phyloP scores from a whole-genome alignment of 768 basidiomycete species.

The Leucocoprinus leucothites region DNA sequence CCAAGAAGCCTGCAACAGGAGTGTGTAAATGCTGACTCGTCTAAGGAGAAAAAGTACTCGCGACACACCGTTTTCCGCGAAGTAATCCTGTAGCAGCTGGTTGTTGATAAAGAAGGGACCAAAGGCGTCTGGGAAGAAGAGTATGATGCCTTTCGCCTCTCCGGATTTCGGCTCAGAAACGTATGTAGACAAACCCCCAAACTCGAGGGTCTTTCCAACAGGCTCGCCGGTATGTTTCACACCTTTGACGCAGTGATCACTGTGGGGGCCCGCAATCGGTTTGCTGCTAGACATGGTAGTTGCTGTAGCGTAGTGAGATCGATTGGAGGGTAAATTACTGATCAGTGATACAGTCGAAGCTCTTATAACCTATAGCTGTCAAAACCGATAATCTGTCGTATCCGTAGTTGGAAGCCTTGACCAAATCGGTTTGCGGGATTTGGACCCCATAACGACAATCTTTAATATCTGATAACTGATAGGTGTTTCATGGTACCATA shows the following conservation, averaged over 20 bases:
- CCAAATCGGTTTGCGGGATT: too few relatives aligned
- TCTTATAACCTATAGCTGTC: too few relatives aligned
- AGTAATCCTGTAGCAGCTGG: conserved; percentile 61
- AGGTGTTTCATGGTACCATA: too few relatives aligned
- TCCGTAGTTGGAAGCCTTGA: too few relatives aligned
- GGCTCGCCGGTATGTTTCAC: conserved; percentile 52
- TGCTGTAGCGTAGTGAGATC: too few relatives aligned
- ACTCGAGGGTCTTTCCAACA: conserved; percentile 34
- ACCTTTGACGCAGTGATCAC: conserved; percentile 50
- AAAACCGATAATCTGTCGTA: too few relatives aligned
- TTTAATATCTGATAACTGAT: too few relatives aligned
- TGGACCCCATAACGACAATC: too few relatives aligned
- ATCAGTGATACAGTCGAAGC: too few relatives aligned
- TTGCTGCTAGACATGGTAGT: conserved; percentile 14
- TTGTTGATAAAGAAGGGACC: conserved; percentile 59
- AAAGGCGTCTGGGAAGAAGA: conserved; percentile 59
- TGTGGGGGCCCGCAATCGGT: conserved; percentile 40
- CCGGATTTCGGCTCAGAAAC: conserved; percentile 47
- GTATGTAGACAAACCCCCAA: conserved; percentile 50
- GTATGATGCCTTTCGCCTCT: conserved; percentile 44
- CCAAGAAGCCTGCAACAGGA: conserved; percentile 44
- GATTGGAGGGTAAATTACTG: too few relatives aligned
- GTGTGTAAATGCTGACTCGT: too few relatives aligned
- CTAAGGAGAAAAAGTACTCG: too few relatives aligned
- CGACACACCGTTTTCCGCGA: conserved; percentile 51